Conservation (phyloP, 176 grass and related monocot genomes). For the Cymbopogon citratus region DNA sequence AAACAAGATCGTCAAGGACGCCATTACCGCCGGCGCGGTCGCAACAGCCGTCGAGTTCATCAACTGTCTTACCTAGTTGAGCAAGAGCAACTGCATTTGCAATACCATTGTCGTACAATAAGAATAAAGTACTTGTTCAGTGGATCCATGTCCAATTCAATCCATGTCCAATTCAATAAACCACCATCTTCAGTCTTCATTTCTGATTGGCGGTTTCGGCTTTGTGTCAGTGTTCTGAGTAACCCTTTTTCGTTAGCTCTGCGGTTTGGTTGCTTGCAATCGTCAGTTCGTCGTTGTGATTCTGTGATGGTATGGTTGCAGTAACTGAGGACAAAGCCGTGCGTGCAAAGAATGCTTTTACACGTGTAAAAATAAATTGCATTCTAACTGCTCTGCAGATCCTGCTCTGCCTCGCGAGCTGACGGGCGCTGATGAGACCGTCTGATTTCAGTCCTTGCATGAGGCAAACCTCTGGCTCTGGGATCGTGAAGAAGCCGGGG, state of each 20-base stretch:
- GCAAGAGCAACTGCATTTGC: constrained; percentile 4
- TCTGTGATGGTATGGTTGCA: no score
- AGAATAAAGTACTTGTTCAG: constrained; percentile 11
- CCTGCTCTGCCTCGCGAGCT: no score
- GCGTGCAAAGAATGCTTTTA: no score
- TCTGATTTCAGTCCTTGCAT: no score
- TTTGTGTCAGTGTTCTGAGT: not conserved
- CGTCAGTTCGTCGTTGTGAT: no score
- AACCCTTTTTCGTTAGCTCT: not conserved
- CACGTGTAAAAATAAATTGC: no score
- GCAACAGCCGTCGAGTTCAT: constrained; percentile 74
- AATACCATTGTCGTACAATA: not conserved
- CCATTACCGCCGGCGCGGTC: constrained; percentile 62
- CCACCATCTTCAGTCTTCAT: not conserved
- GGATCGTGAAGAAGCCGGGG: no score
- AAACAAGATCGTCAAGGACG: constrained; percentile 62
- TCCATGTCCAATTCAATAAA: not conserved
- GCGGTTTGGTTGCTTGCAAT: no score
- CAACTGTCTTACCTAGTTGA: constrained; percentile 52
- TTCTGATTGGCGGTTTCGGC: not conserved
- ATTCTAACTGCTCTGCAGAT: no score
- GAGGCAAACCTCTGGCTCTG: no score
- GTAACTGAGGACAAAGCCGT: no score
- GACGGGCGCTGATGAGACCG: no score
- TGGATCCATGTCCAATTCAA: not conserved